Percentiles rank a stretch among this genome's conserved stretches.
phyloP scores from a whole-genome alignment of 148 eudicot species.

The Vaccinium myrtillus region DNA sequence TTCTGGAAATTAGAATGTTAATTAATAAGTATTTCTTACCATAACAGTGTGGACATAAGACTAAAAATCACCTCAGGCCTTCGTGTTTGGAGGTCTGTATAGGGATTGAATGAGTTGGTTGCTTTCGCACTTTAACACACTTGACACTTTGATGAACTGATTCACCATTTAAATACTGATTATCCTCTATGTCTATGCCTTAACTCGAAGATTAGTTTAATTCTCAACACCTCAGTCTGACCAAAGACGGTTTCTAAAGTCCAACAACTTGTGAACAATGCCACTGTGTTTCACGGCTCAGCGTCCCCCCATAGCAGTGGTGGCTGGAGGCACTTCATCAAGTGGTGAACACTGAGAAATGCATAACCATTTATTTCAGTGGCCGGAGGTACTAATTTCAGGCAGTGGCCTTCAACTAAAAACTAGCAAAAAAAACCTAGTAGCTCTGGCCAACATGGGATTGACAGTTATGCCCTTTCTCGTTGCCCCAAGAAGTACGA shows the following conservation, averaged over 20 bases:
- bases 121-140: not conserved
- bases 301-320: not conserved
- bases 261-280: not conserved
- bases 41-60: not conserved
- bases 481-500: not conserved
- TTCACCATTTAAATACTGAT: not conserved
- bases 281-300: not conserved
- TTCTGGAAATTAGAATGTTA: not conserved
- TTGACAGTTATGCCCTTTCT: not conserved
- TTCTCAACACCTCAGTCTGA: not conserved
- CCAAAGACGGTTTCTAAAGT: not conserved
- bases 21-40: not conserved
- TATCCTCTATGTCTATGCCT: not conserved
- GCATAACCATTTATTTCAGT: not conserved
- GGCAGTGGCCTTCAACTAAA: not conserved
- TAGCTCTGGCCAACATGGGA: not conserved
- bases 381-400: not conserved
- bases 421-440: not conserved
- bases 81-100: not conserved
- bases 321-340: not conserved
- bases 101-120: not conserved
- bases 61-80: not conserved
- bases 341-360: not conserved
- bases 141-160: not conserved
- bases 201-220: not conserved